Conservation (phyloP, 495 filamentous ascomycete genomes). For the Pyrenopolyporus hunteri region DNA sequence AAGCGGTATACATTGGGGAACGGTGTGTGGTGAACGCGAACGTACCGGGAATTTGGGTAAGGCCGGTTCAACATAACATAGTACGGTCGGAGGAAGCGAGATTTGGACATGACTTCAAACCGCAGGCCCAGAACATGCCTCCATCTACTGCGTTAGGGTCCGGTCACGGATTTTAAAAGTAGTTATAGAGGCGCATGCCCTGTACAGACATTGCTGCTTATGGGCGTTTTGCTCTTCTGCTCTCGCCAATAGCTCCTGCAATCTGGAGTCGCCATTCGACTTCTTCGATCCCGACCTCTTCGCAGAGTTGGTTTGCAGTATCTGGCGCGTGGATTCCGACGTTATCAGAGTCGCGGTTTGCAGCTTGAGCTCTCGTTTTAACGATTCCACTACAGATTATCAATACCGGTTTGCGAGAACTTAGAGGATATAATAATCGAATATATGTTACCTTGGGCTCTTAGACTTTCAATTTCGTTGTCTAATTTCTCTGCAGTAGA, state of each 20-base stretch:
- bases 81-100: conserved; percentile 67
- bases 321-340: conserved; percentile 49
- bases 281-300: conserved; percentile 1
- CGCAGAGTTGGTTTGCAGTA: conserved; percentile 41
- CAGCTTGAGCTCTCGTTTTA: conserved; percentile 63
- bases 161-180: conserved; percentile 74
- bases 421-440: neutral
- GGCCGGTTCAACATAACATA: conserved; percentile 69
- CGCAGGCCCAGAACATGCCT: conserved; percentile 70
- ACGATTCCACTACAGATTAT: conserved; percentile 54
- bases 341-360: conserved; percentile 71
- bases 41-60: conserved; percentile 36
- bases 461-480: conserved; percentile 52
- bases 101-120: conserved; percentile 67
- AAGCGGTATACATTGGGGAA: conserved; percentile 70
- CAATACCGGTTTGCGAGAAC: conserved; percentile 11
- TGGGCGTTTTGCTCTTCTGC: conserved; percentile 52
- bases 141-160: conserved; percentile 65
- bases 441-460: conserved; percentile 52
- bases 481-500: conserved; percentile 46
- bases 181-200: conserved; percentile 71
- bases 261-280: conserved; percentile 20
- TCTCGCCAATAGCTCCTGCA: conserved; percentile 48
- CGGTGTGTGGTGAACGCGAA: conserved; percentile 72
- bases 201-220: conserved; percentile 69